These are phyloP conservation scores for Arthrobotrys sphaeroides DNA, from an alignment of 2,329 filamentous ascomycete species.

Conservation along the genomic window DNA sequence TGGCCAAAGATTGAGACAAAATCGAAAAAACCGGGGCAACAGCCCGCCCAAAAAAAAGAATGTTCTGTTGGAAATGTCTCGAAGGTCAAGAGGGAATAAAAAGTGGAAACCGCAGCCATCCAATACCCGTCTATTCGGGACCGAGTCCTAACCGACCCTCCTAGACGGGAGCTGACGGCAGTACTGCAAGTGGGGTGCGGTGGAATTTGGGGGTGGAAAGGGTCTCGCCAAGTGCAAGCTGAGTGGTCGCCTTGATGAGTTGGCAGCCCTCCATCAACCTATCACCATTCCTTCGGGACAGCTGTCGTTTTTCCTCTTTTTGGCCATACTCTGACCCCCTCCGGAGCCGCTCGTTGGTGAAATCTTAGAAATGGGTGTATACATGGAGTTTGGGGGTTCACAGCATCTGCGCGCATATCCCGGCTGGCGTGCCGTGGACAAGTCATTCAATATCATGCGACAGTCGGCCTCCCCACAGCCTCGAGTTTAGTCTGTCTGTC, in stretches of 20 bases:
- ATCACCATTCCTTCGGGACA: conserved; percentile 50
- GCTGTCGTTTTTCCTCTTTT: conserved; percentile 7
- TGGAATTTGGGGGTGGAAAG: conserved; percentile 2
- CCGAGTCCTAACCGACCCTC: conserved; percentile 4
- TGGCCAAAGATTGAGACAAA: conserved; percentile 23
- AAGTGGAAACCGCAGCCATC: conserved; percentile 10
- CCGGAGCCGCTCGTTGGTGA: not conserved
- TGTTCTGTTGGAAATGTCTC: conserved; percentile 15
- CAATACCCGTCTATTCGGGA: conserved; percentile 51
- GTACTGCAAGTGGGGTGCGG: conserved; percentile 14
- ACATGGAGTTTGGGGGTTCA: conserved; percentile 18
- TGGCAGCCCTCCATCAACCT: conserved; percentile 47
- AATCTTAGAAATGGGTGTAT: not conserved
- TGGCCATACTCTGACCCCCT: not conserved
- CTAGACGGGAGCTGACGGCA: conserved; percentile 3
- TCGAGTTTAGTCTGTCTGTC: conserved; percentile 4
- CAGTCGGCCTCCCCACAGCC: conserved; percentile 21
- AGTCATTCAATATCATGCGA: conserved; percentile 46
- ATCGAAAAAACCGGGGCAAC: conserved; percentile 2
- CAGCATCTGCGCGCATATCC: conserved; percentile 24
- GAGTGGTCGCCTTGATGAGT: conserved; percentile 53
- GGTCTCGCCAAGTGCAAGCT: conserved; percentile 50
- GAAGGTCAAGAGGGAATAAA: conserved; percentile 4
- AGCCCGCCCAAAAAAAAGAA: conserved; percentile 12
- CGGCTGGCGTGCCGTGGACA: conserved; percentile 42